phyloP scores from a whole-genome alignment of 805 yeast genomes.

The Zygoascus ofunaensis region DNA sequence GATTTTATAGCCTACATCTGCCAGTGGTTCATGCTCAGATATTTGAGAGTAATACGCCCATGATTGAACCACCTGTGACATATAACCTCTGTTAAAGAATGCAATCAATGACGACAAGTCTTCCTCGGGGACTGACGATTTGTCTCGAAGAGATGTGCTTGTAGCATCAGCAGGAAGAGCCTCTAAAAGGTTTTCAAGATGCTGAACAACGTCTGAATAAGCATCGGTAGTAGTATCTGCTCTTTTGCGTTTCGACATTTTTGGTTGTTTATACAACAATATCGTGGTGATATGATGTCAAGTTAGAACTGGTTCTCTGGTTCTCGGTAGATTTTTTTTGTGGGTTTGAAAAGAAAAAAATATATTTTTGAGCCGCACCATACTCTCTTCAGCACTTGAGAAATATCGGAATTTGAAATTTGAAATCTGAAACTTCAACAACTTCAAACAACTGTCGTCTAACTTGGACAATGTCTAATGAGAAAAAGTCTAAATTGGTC shows the following conservation, averaged over 20 bases:
- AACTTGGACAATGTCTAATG: no score
- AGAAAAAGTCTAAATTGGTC: conserved; percentile 24
- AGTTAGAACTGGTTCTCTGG: no score
- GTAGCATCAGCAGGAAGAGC: conserved; percentile 3
- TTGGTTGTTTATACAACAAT: no score
- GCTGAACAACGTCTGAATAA: conserved; percentile 8
- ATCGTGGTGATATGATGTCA: no score
- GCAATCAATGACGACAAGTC: conserved; percentile 2
- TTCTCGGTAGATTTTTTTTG: no score
- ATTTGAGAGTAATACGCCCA: conserved; percentile 41
- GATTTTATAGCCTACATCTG: conserved; percentile 27
- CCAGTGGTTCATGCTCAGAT: conserved; percentile 9
- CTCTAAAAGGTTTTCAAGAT: background rate
- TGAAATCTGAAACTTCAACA: background rate
- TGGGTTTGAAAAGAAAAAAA: no score
- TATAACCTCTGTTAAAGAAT: conserved; percentile 31
- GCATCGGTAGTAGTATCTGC: conserved; percentile 7
- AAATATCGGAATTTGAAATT: background rate
- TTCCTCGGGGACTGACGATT: no score
- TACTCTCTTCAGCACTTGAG: no score
- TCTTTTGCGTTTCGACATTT: conserved; percentile 13
- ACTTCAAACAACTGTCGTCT: no score
- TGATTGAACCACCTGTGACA: conserved; percentile 33
- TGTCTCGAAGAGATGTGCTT: no score
- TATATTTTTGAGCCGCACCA: conserved; percentile 4